Evolutionary conservation across 1,139 yeast genomes (phyloP).

Genomic region (Kluyveromyces sp.): DNA sequence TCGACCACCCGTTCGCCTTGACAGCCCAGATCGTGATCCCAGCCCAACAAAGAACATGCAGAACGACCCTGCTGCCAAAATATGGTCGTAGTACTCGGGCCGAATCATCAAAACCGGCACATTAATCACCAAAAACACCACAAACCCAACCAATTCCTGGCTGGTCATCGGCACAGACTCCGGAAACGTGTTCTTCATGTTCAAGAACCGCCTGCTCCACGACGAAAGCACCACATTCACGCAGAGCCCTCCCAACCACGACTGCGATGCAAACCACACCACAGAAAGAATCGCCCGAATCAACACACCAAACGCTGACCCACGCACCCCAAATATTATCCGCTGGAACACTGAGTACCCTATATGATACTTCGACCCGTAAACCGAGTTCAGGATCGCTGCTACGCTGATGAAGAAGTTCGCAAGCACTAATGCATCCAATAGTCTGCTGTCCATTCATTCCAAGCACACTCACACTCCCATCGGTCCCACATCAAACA

Average conservation of each 20-base stretch:
- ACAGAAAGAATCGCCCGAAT: conserved; percentile 32
- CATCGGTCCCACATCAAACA: conserved; percentile 19
- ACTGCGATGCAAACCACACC: conserved; percentile 32
- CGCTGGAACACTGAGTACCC: conserved; percentile 34
- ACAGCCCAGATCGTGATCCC: conserved; percentile 18
- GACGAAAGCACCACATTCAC: conserved; percentile 23
- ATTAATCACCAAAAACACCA: conserved; percentile 26
- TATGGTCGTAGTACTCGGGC: conserved; percentile 8
- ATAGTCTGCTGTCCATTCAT: conserved; percentile 31
- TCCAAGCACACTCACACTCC: neutral
- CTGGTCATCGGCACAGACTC: conserved; percentile 25
- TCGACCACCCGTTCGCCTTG: conserved; percentile 14
- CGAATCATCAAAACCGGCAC: conserved; percentile 19
- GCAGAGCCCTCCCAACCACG: conserved; percentile 30
- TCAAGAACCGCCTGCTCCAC: conserved; percentile 24
- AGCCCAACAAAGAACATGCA: conserved; percentile 15
- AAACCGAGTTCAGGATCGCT: conserved; percentile 29
- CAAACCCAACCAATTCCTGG: conserved; percentile 26
- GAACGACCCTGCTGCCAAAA: conserved; percentile 3
- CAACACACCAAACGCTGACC: conserved; percentile 30
- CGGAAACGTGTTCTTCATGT: conserved; percentile 25
- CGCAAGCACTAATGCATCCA: conserved; percentile 32
- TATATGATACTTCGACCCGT: conserved; percentile 33
- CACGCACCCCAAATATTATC: conserved; percentile 33
- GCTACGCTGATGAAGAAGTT: conserved; percentile 25